Evolutionary conservation across 768 basidiomycete genomes (phyloP).

Genomic region (Terana coerulea): DNA sequence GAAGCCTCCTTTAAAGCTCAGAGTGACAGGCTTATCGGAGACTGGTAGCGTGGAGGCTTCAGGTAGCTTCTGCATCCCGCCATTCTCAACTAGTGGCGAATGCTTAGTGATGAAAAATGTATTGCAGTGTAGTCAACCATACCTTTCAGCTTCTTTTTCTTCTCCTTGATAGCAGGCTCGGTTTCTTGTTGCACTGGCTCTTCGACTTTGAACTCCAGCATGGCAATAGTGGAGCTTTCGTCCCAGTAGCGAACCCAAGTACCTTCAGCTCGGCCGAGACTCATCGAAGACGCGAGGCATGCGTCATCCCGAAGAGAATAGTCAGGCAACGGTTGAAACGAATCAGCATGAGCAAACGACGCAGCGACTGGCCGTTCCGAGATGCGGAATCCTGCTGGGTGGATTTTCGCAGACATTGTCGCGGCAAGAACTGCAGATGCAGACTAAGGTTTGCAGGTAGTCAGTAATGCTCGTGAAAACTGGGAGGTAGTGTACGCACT

Average conservation of each 20-base stretch:
- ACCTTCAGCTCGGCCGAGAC: conserved; percentile 68
- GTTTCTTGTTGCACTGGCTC: conserved; percentile 40
- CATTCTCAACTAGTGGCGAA: conserved; percentile 3
- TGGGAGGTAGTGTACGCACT: conserved; percentile 39
- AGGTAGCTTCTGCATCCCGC: conserved; percentile 26
- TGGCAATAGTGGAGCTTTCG: conserved; percentile 70
- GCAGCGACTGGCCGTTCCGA: conserved; percentile 85
- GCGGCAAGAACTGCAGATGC: conserved; percentile 78
- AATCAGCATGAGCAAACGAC: conserved; percentile 88
- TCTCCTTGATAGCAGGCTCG: conserved; percentile 43
- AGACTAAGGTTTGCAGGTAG: conserved; percentile 45
- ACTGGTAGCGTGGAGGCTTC: conserved; percentile 69
- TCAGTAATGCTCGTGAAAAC: conserved; percentile 14
- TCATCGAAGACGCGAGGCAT: conserved; percentile 60
- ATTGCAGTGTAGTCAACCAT: neutral
- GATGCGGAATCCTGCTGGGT: conserved; percentile 93
- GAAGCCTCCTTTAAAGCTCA: conserved; percentile 52
- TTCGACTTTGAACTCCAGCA: conserved; percentile 77
- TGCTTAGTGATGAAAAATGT: neutral
- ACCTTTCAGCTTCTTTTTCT: conserved; percentile 57
- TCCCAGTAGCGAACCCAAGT: conserved; percentile 91
- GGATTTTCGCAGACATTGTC: conserved; percentile 82
- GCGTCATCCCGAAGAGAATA: conserved; percentile 73
- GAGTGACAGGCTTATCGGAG: conserved; percentile 76
- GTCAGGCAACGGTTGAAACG: conserved; percentile 82